Evolutionary conservation across 176 grass and related monocot genomes (phyloP).

Genomic region (Saccharum officinarum): DNA sequence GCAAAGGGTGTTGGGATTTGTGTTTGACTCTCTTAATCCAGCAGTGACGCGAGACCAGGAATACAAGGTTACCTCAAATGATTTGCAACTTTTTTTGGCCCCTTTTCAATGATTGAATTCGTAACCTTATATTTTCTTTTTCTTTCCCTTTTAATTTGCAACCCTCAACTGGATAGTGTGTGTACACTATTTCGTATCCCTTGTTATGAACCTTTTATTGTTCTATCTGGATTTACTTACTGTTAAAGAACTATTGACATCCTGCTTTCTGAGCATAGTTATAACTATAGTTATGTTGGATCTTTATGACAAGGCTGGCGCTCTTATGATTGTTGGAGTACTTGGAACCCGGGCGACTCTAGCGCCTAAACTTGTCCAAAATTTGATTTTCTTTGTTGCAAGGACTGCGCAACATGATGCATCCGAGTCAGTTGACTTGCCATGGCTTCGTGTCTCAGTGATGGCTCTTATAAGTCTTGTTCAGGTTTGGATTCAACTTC

Average conservation of each 20-base stretch:
- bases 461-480: slow-evolving; percentile 93
- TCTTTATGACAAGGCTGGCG: slow-evolving; percentile 66
- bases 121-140: slow-evolving; percentile 3
- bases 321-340: slow-evolving; percentile 86
- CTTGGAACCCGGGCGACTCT: slow-evolving; percentile 68
- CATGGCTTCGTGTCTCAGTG: slow-evolving; percentile 83
- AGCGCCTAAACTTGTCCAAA: slow-evolving; percentile 73
- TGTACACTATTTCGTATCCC: not conserved
- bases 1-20: slow-evolving; percentile 78
- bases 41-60: slow-evolving; percentile 53
- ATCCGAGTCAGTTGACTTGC: slow-evolving; percentile 63
- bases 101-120: slow-evolving; percentile 5
- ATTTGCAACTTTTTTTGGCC: not conserved
- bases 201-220: not conserved
- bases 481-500: slow-evolving; percentile 55
- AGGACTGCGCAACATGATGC: slow-evolving; percentile 65
- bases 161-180: not conserved
- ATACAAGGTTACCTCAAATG: slow-evolving; percentile 60
- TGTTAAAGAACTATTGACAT: not conserved
- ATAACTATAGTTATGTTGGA: slow-evolving; percentile 8
- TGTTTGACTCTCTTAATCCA: slow-evolving; percentile 85
- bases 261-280: not conserved
- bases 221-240: slow-evolving; percentile 10
- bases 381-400: slow-evolving; percentile 74
- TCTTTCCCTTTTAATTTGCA: not conserved